Evolutionary conservation across 2,329 filamentous ascomycete genomes (phyloP).

Genomic region (Fusarium robinianum): DNA sequence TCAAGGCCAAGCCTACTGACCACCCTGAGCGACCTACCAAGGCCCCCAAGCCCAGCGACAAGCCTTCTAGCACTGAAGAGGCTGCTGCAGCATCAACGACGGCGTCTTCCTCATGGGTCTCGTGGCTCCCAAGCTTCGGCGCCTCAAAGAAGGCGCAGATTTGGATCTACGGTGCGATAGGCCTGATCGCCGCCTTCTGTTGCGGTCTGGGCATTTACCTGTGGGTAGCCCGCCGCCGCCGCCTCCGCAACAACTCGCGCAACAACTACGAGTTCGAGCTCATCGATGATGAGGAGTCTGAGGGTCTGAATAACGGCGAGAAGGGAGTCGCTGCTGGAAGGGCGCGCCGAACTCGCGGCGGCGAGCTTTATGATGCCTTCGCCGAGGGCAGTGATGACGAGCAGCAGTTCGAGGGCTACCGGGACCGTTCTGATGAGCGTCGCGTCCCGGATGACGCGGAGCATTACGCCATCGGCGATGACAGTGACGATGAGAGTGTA

Average conservation of each 20-base stretch:
- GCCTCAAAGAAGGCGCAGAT: constrained; percentile 84
- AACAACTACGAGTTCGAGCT: constrained; percentile 95
- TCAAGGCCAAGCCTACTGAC: constrained; percentile 58
- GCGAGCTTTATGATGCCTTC: constrained; percentile 97
- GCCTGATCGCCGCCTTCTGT: constrained; percentile 86
- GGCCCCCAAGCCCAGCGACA: constrained; percentile 44
- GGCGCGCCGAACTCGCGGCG: constrained; percentile 65
- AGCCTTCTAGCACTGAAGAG: constrained; percentile 39
- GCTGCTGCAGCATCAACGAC: constrained; percentile 47
- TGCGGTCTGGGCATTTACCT: constrained; percentile 79
- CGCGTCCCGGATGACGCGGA: constrained; percentile 45
- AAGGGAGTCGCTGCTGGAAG: constrained; percentile 51
- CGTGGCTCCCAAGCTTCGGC: constrained; percentile 89
- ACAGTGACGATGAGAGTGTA: constrained; percentile 42
- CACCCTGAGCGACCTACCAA: constrained; percentile 68
- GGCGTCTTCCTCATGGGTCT: constrained; percentile 74
- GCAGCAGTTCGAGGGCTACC: constrained; percentile 51
- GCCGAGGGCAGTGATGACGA: constrained; percentile 81
- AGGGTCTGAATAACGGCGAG: constrained; percentile 55
- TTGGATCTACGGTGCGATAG: constrained; percentile 89
- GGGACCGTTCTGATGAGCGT: constrained; percentile 43
- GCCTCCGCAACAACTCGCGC: constrained; percentile 72
- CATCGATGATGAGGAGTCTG: constrained; percentile 77
- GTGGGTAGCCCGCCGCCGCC: constrained; percentile 76
- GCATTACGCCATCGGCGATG: constrained; percentile 54